A percentile compares a stretch with the other conserved stretches of the same genome.
Conservation (phyloP, 371 early-diverging fungal species). For the Haplosporangium sp. region DNA sequence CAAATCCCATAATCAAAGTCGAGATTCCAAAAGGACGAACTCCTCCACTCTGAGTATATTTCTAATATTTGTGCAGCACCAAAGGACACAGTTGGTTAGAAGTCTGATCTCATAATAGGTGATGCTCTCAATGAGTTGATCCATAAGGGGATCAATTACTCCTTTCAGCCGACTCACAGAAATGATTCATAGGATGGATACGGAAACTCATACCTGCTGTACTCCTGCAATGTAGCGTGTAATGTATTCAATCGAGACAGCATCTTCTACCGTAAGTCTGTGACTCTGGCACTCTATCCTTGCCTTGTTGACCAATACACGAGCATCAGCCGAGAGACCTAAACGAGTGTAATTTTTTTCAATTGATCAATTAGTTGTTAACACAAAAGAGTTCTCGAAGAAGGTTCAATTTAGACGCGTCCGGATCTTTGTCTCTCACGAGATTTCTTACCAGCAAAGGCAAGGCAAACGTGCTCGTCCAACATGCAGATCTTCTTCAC, state of each 20-base stretch:
- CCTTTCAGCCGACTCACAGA: background rate
- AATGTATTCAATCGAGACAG: constrained; percentile 98
- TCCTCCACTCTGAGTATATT: constrained; percentile 99
- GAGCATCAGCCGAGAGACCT: constrained; percentile 97
- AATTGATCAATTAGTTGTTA: background rate
- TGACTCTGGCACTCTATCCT: constrained; percentile 98
- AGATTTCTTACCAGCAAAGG: constrained; percentile 87
- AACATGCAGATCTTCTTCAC: constrained; percentile 96
- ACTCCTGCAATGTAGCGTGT: constrained; percentile 97
- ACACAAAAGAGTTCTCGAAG: background rate
- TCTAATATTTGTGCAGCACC: constrained; percentile 61
- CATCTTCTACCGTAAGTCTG: constrained; percentile 96
- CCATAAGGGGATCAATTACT: background rate
- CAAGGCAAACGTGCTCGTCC: constrained; percentile 97
- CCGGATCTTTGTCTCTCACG: background rate
- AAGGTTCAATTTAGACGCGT: background rate
- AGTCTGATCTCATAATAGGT: background rate
- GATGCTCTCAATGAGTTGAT: no score
- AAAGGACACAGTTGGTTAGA: no score
- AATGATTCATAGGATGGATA: background rate
- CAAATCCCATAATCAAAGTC: constrained; percentile 96
- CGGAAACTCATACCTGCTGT: constrained; percentile 82
- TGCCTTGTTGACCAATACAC: constrained; percentile 97
- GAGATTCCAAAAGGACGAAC: constrained; percentile 99
- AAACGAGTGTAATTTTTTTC: background rate